Evolutionary conservation across 2,329 filamentous ascomycete genomes (phyloP), one percentile per base, ranked within the genome.

Genomic region (Dactylellina drechsleri): DNA sequence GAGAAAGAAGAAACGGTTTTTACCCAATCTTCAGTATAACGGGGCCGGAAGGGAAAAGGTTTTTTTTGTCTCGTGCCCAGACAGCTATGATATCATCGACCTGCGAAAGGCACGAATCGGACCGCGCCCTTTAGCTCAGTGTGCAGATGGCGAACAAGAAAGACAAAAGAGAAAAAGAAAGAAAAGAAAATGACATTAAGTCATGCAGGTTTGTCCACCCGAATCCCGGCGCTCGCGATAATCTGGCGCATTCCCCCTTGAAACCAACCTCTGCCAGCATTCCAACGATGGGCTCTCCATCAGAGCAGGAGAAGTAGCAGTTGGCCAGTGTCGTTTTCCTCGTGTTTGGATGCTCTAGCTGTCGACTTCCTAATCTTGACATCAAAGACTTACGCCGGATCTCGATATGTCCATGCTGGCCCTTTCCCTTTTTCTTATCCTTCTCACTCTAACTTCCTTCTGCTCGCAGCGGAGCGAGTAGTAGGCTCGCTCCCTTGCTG

Each of bases 41-140:
- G 31, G 31, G 31, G 31, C 2, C 31, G 31, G 20, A 52, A 16
- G 15, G 16, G 20, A 64, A 43, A 52, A 1, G 10, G 20, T 41
- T 66, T 66, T 66, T 52, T 53, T 61, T 50, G 61, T 67, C 70
- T 62, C 57, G 50, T 75, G 57, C 64, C 64, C 57, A 75, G 70
- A 66, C 68, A 74, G 16, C 52, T 56, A 75, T 75, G 71, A 75
- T 75, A 68, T 75, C 71, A 75, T 75, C 65, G 52, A 50, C 52
- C 26, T 50, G 15, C 23, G n/a, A 68, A 65, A 59, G 59, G 64
- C 58, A 75, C 71, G 71, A 75, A 75, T 68, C 71, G 71, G 71
- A 68, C 71, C 47, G 64, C 71, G 58, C 40, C 71, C 71, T 68
- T 75, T n/a, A 10, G 57, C 54, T 58, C 64, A 50, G 65, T 45